A percentile compares a stretch with the other conserved stretches of the same genome.
Conservation (phyloP, 2,329 filamentous ascomycete genomes). For the Trichoderma arundinaceum region DNA sequence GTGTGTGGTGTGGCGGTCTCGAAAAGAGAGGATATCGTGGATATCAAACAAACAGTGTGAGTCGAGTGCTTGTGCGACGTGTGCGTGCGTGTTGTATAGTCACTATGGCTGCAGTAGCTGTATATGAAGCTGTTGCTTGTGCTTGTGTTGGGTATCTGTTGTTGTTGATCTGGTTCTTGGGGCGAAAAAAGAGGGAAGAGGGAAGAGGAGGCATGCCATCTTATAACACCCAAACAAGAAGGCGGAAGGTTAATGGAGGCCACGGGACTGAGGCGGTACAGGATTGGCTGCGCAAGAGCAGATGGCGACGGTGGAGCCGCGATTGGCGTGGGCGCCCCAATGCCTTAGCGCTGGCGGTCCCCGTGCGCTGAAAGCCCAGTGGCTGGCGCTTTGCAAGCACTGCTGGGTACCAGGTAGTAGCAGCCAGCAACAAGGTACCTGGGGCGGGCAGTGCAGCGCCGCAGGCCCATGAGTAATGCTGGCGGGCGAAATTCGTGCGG, state of each 20-base stretch:
- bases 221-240: conserved; percentile 24
- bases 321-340: conserved; percentile 14
- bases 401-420: too few relatives aligned
- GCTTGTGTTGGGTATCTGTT: neutral
- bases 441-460: too few relatives aligned
- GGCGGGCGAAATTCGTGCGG: too few relatives aligned
- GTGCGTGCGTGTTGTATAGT: neutral
- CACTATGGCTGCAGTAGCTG: neutral
- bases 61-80: neutral
- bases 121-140: neutral
- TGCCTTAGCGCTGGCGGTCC: conserved; percentile 26
- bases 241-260: conserved; percentile 24
- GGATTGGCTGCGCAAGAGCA: conserved; percentile 24
- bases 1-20: neutral
- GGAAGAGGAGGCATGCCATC: conserved; percentile 18
- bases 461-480: too few relatives aligned
- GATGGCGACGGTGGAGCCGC: conserved; percentile 25
- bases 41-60: neutral
- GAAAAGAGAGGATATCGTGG: neutral
- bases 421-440: too few relatives aligned
- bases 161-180: neutral
- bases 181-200: neutral
- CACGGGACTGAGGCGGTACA: conserved; percentile 19
- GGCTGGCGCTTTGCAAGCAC: too few relatives aligned
- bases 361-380: conserved; percentile 3